phyloP scores from a whole-genome alignment of 2,329 filamentous ascomycete genomes.

The Alternaria sp. region DNA sequence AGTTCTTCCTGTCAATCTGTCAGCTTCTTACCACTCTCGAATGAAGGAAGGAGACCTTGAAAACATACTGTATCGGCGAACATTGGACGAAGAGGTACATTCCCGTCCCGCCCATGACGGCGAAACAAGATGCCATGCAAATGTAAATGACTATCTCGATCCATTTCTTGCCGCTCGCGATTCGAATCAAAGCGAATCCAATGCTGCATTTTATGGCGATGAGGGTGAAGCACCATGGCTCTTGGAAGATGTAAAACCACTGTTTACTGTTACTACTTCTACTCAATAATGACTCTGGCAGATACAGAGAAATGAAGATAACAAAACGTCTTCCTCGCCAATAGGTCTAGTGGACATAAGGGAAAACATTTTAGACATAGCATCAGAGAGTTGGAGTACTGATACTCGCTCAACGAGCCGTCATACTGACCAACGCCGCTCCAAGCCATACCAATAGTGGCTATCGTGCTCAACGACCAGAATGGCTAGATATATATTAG shows the following conservation, averaged over 20 bases:
- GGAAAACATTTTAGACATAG: neutral
- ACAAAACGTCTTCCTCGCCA: too few species aligned
- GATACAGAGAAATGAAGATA: too few species aligned
- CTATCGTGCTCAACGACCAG: constrained; percentile 14
- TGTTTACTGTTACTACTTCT: neutral
- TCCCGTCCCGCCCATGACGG: constrained; percentile 17
- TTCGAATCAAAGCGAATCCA: constrained; percentile 16
- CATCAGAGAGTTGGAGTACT: constrained; percentile 12
- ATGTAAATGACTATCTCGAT: constrained; percentile 16
- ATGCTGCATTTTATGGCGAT: constrained; percentile 18
- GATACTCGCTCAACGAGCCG: constrained; percentile 5
- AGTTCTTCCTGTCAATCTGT: constrained; percentile 10
- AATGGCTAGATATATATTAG: constrained; percentile 10
- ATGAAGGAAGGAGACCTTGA: neutral
- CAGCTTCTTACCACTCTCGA: neutral
- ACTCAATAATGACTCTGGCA: neutral
- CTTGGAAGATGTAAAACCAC: constrained; percentile 19
- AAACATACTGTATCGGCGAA: constrained; percentile 10
- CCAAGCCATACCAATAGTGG: constrained; percentile 16
- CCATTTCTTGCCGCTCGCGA: constrained; percentile 17
- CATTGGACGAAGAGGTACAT: constrained; percentile 18
- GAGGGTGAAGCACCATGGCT: constrained; percentile 20
- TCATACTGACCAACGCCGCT: constrained; percentile 15
- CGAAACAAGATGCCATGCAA: constrained; percentile 8
- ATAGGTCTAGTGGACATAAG: neutral